Conservation (phyloP, 306 rosid species). For the Cotoneaster glaucophyllus region DNA sequence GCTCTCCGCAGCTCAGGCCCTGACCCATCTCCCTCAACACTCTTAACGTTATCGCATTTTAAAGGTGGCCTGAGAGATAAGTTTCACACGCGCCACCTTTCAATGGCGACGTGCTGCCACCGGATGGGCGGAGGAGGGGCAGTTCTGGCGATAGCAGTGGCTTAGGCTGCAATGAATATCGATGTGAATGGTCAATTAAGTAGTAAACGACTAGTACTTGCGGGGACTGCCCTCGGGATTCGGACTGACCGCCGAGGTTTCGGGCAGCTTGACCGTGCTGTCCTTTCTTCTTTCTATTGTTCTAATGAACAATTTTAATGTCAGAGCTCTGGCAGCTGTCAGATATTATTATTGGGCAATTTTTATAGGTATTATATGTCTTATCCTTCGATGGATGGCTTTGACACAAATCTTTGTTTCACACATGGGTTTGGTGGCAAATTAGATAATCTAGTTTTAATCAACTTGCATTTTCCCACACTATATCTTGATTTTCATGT, state of each 20-base stretch:
- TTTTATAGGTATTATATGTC: neutral
- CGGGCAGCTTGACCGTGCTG: constrained; percentile 54
- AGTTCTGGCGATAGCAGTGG: neutral
- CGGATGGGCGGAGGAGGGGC: neutral
- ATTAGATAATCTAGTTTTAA: neutral
- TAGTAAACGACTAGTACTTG: neutral
- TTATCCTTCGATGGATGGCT: neutral
- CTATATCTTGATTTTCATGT: neutral
- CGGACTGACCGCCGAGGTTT: constrained; percentile 47
- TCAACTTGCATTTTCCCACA: neutral
- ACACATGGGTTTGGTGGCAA: neutral
- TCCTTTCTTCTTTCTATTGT: neutral
- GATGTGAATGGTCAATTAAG: neutral
- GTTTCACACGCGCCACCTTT: constrained; percentile 43
- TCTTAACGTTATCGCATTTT: constrained; percentile 10
- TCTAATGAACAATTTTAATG: neutral
- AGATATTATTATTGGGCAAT: neutral
- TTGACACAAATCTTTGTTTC: neutral
- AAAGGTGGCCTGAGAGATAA: neutral
- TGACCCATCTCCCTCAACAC: constrained; percentile 64
- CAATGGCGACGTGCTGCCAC: neutral
- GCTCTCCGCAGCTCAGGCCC: constrained; percentile 51
- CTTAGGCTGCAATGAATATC: neutral
- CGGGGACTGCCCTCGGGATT: constrained; percentile 20
- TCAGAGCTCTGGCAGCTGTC: constrained; percentile 4